Base-by-base conservation (phyloP, 495 filamentous ascomycete genomes). In the Daldinia childiae region DNA sequence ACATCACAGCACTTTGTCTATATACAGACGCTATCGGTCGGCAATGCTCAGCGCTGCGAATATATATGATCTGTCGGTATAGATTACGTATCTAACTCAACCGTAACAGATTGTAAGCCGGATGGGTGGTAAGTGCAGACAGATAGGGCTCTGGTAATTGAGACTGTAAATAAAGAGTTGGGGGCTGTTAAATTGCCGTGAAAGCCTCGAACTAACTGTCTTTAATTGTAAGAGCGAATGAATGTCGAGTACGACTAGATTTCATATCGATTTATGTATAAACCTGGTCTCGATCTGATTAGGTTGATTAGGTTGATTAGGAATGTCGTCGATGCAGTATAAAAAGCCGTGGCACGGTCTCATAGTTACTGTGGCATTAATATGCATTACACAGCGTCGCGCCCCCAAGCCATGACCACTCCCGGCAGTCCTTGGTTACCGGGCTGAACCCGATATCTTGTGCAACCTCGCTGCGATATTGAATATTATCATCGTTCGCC, bases 271-370 rank as follows among this genome's bases (percentile, higher is more conserved):
- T n/a, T 17, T 50, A 34, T 36, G n/a, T 50, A 34, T 36, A 21
- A 19, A 50, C 26, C 58, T 56, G 36, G 61, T 8, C 21, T 32
- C 19, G 9, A 39, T 29, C 36, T 32, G 57, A 45, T 57, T 34
- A 21, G 36, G 38, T 50, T 29, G 26, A 48, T 17, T 61, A 5
- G 39, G 38, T 50, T 29, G 26, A 48, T 17, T 61, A 5, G 39
- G 38, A 39, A 56, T 15, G 29, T 15, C 41, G 48, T 62, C 17
- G 21, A 15, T 6, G 34, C 21, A 63, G 62, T 26, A 63, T 4
- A 45, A 27, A 59, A 32, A 11, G 27, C 26, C 32, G 34, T 52
- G 54, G 58, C 59, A 43, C 52, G 41, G 63, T 14, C 38, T 24
- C n/a, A 27, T 21, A 38, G 26, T 12, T 41, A 32, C 43, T 54